Evolutionary conservation across 768 basidiomycete genomes (phyloP).

Genomic region (Hemileccinum rubropunctum): DNA sequence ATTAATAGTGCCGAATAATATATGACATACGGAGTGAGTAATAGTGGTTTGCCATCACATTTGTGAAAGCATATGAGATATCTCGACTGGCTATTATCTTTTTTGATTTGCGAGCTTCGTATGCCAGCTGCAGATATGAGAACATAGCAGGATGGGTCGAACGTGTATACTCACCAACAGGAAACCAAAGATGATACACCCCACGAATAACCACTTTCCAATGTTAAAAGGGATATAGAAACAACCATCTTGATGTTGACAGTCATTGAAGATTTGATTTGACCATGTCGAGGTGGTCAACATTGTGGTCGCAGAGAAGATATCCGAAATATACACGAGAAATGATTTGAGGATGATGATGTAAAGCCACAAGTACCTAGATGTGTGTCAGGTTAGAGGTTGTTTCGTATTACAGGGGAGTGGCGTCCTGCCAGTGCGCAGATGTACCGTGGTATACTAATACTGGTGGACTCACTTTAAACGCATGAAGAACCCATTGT

Average conservation of each 20-base stretch:
- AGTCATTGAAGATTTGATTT: slow-evolving; percentile 84
- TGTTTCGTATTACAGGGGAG: background rate
- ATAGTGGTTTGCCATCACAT: slow-evolving; percentile 95
- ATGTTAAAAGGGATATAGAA: slow-evolving; percentile 84
- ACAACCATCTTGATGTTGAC: slow-evolving; percentile 61
- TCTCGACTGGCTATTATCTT: slow-evolving; percentile 94
- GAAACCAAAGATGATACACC: slow-evolving; percentile 98
- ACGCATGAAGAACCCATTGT: slow-evolving; percentile 84
- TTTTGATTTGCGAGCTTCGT: slow-evolving; percentile 89
- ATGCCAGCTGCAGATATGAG: slow-evolving; percentile 61
- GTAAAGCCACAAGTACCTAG: slow-evolving; percentile 91
- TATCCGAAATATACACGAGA: slow-evolving; percentile 95
- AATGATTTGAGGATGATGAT: slow-evolving; percentile 92
- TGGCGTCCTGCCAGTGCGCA: background rate
- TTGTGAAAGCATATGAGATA: slow-evolving; percentile 97
- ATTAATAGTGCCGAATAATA: background rate
- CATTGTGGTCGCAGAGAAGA: slow-evolving; percentile 97
- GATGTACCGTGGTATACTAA: background rate
- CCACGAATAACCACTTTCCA: slow-evolving; percentile 96
- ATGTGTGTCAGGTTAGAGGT: slow-evolving; percentile 11
- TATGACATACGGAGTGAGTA: slow-evolving; percentile 83
- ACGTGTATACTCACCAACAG: slow-evolving; percentile 59
- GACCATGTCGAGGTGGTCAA: slow-evolving; percentile 89
- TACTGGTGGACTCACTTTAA: slow-evolving; percentile 57
- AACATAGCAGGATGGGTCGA: background rate